Evolutionary conservation across 2,329 filamentous ascomycete genomes (phyloP).

Genomic region (Colletotrichum orchidophilum): DNA sequence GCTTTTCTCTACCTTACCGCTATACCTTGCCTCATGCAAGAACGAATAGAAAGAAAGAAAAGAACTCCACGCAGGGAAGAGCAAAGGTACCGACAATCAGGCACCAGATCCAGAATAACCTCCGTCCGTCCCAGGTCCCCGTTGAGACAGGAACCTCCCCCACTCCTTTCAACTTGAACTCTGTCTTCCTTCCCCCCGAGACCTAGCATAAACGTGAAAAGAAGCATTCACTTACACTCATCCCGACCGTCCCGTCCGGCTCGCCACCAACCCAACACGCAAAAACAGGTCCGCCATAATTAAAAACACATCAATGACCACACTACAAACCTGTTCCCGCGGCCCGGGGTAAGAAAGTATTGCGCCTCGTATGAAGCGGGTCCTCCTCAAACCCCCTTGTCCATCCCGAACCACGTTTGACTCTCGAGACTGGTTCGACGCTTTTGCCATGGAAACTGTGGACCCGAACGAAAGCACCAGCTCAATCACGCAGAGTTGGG

Average conservation of each 20-base stretch:
- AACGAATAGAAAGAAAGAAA: background rate
- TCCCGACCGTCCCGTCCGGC: background rate
- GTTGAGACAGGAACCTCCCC: background rate
- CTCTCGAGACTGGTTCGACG: background rate
- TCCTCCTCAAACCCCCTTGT: background rate
- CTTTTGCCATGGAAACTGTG: background rate
- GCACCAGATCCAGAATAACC: slow-evolving; percentile 24
- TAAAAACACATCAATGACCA: no score
- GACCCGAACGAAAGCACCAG: background rate
- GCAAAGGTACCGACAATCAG: slow-evolving; percentile 26
- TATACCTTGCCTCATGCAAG: background rate
- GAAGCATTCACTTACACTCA: no score
- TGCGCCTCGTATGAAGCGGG: slow-evolving; percentile 32
- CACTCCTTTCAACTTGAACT: background rate
- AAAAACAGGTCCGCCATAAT: no score
- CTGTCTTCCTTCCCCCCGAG: background rate
- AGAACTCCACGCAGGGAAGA: background rate
- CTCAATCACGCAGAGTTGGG: background rate
- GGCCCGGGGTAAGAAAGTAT: background rate
- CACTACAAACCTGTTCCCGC: background rate
- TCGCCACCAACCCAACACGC: no score
- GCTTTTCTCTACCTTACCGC: slow-evolving; percentile 6
- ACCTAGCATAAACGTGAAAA: no score
- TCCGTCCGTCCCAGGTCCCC: slow-evolving; percentile 23
- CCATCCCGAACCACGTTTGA: background rate